Percentiles rank a stretch among this genome's conserved stretches.
Evolutionary conservation across 129 eudicot genomes (phyloP).

Genomic region (Chrysanthemum seticuspe): DNA sequence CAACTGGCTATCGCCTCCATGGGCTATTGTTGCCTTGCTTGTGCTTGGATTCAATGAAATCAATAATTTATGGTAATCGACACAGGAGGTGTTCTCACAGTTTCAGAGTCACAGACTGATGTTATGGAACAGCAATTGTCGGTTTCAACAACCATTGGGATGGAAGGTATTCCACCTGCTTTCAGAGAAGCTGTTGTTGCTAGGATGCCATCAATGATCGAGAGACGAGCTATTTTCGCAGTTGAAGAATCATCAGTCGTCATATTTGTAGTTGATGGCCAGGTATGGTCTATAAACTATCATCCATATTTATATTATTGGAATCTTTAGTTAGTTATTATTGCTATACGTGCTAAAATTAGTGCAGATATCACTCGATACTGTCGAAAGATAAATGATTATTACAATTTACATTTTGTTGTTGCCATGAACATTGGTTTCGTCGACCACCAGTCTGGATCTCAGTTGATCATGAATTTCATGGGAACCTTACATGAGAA

Average conservation of each 20-base stretch:
- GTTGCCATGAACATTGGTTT: background rate
- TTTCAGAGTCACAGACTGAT: slow-evolving; percentile 63
- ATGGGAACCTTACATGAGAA: background rate
- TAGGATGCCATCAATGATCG: too few relatives aligned
- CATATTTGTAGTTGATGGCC: slow-evolving; percentile 96
- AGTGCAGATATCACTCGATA: background rate
- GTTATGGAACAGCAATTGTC: slow-evolving; percentile 85
- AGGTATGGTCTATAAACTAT: slow-evolving; percentile 50
- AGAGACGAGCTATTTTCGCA: too few relatives aligned
- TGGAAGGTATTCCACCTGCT: too few relatives aligned
- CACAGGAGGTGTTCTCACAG: slow-evolving; percentile 61
- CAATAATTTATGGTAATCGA: slow-evolving; percentile 18
- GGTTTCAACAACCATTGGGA: too few relatives aligned
- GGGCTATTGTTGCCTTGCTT: slow-evolving; percentile 74
- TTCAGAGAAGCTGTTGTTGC: too few relatives aligned
- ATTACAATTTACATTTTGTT: too few relatives aligned
- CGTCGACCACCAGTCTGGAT: background rate
- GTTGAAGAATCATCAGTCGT: too few relatives aligned
- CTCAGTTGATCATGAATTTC: background rate
- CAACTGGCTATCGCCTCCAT: slow-evolving; percentile 86
- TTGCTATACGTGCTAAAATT: slow-evolving; percentile 22
- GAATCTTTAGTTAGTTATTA: background rate
- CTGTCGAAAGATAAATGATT: background rate
- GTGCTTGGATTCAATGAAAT: too few relatives aligned
- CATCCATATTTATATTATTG: background rate